Evolutionary conservation across 805 yeast species (phyloP).

Genomic region (Ogataea methanolica): DNA sequence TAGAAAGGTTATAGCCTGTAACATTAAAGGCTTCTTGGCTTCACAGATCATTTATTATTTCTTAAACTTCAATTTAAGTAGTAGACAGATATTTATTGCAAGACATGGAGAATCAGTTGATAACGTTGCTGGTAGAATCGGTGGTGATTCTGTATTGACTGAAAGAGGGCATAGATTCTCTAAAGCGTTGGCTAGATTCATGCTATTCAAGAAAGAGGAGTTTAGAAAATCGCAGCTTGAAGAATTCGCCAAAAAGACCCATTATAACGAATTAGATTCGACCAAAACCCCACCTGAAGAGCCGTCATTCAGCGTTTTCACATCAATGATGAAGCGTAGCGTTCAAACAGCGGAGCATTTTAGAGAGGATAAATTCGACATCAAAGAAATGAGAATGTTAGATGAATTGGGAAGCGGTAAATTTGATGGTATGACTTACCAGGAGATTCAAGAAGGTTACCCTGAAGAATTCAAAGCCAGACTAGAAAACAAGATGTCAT

Average conservation of each 20-base stretch:
- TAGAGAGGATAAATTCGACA: conserved; percentile 66
- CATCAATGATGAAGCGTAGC: conserved; percentile 78
- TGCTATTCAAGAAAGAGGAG: conserved; percentile 62
- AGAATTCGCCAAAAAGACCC: conserved; percentile 40
- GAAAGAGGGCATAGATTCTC: conserved; percentile 74
- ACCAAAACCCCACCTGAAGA: conserved; percentile 45
- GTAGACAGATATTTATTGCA: conserved; percentile 90
- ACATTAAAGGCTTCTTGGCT: conserved; percentile 81
- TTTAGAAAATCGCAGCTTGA: conserved; percentile 62
- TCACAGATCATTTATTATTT: conserved; percentile 91
- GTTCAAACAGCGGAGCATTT: conserved; percentile 74
- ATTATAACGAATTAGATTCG: conserved; percentile 5
- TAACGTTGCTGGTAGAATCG: conserved; percentile 79
- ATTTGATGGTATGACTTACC: conserved; percentile 90
- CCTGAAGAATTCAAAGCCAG: conserved; percentile 82
- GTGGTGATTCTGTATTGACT: conserved; percentile 85
- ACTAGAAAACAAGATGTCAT: conserved; percentile 69
- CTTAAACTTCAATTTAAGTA: conserved; percentile 80
- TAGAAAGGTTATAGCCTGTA: conserved; percentile 85
- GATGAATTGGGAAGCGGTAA: conserved; percentile 93
- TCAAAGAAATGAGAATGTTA: conserved; percentile 88
- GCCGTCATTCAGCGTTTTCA: conserved; percentile 85
- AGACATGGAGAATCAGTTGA: conserved; percentile 92
- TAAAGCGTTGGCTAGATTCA: conserved; percentile 66
- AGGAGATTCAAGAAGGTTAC: conserved; percentile 64